phyloP scores from a whole-genome alignment of 2,329 filamentous ascomycete species.

The Emergomyces orientalis region DNA sequence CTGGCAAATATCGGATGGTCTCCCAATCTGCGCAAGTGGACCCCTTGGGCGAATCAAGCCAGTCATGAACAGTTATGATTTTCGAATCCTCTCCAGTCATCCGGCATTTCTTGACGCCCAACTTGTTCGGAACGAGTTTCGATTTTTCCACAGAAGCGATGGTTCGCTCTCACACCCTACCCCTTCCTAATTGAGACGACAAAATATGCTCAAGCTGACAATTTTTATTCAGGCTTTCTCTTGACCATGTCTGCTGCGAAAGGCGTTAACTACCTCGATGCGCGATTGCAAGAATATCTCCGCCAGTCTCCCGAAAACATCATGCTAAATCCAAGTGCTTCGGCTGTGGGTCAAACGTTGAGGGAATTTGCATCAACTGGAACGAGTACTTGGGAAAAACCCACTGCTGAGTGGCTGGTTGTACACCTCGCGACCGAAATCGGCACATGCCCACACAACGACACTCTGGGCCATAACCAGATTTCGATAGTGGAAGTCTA shows the following conservation, averaged over 20 bases:
- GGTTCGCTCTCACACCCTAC: neutral
- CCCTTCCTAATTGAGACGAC: neutral
- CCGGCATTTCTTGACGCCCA: constrained; percentile 4
- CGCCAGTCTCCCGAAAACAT: constrained; percentile 1
- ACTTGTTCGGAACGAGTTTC: constrained; percentile 7
- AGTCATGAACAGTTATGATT: constrained; percentile 1
- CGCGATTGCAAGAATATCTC: constrained; percentile 5
- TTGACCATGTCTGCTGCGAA: constrained; percentile 5
- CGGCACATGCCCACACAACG: constrained; percentile 5
- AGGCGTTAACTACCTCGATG: constrained; percentile 5
- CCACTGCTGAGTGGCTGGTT: constrained; percentile 4
- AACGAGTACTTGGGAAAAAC: constrained; percentile 6
- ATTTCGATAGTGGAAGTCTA: constrained; percentile 4
- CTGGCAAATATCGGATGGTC: constrained; percentile 3
- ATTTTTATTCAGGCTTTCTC: constrained; percentile 1
- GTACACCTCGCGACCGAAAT: constrained; percentile 5
- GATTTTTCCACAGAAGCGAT: constrained; percentile 3
- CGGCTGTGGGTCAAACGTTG: neutral
- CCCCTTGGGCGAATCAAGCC: constrained; percentile 6
- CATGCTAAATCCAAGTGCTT: constrained; percentile 1
- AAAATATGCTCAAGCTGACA: neutral
- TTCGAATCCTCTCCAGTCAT: constrained; percentile 4
- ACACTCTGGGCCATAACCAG: constrained; percentile 4
- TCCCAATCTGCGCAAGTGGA: constrained; percentile 2
- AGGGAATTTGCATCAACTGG: neutral